Percentiles rank a stretch among this genome's conserved stretches.
Evolutionary conservation across 2,329 filamentous ascomycete genomes (phyloP).

Genomic region (Torrubiella hemipterigena): DNA sequence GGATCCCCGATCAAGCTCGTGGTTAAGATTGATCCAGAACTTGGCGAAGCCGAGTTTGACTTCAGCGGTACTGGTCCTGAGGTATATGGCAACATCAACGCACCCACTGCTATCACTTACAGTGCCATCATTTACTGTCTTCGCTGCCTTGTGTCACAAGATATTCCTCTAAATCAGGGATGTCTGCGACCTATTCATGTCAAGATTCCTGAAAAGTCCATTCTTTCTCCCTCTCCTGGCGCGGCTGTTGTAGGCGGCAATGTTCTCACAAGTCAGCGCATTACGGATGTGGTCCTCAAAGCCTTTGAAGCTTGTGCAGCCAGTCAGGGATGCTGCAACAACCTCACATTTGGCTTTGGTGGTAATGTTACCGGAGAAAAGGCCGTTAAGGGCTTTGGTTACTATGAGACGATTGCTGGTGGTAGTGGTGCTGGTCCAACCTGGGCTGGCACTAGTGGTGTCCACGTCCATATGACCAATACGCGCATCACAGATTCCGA

Average conservation of each 20-base stretch:
- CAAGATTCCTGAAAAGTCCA: slow-evolving; percentile 58
- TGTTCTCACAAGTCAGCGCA: slow-evolving; percentile 39
- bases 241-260: slow-evolving; percentile 78
- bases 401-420: slow-evolving; percentile 49
- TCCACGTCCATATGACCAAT: slow-evolving; percentile 55
- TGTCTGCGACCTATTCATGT: slow-evolving; percentile 67
- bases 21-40: slow-evolving; percentile 60
- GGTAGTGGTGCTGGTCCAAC: slow-evolving; percentile 58
- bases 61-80: slow-evolving; percentile 71
- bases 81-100: slow-evolving; percentile 72
- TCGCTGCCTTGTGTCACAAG: slow-evolving; percentile 64
- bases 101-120: slow-evolving; percentile 71
- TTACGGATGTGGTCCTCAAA: slow-evolving; percentile 40
- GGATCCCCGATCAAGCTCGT: slow-evolving; percentile 65
- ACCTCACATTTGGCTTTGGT: slow-evolving; percentile 70
- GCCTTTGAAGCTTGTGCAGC: slow-evolving; percentile 72
- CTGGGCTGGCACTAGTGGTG: slow-evolving; percentile 30
- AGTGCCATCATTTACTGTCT: slow-evolving; percentile 83
- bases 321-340: slow-evolving; percentile 71
- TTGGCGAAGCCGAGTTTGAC: slow-evolving; percentile 70
- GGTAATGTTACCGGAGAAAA: slow-evolving; percentile 25
- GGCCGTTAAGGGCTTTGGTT: slow-evolving; percentile 28
- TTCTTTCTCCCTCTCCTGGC: slow-evolving; percentile 63
- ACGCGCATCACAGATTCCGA: slow-evolving; percentile 55
- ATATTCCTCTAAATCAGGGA: slow-evolving; percentile 76